phyloP scores from a whole-genome alignment of 768 basidiomycete genomes.

The Thelephora ganbajun region DNA sequence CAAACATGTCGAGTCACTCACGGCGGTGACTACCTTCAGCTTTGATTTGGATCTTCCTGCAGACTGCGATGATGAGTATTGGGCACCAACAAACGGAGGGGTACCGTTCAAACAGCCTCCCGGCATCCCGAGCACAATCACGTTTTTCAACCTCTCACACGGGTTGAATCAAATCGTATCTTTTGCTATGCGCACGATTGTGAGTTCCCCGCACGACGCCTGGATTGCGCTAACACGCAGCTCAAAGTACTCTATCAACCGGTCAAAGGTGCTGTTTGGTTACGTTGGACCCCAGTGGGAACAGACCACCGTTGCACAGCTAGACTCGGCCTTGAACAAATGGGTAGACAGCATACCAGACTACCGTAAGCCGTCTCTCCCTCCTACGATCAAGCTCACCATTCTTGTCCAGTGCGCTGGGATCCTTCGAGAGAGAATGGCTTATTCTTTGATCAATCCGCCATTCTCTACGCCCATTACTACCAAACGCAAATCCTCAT shows the following conservation, averaged over 20 bases:
- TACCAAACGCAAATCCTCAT: constrained; percentile 50
- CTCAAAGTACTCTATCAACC: constrained; percentile 31
- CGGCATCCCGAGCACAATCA: constrained; percentile 15
- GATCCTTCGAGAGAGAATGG: constrained; percentile 11
- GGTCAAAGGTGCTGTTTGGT: constrained; percentile 21
- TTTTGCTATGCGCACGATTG: background rate
- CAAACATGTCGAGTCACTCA: too few species aligned
- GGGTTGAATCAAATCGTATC: background rate
- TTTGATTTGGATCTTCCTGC: constrained; percentile 26
- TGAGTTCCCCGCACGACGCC: background rate
- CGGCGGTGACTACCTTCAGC: background rate
- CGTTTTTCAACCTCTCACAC: background rate
- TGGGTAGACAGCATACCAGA: constrained; percentile 51
- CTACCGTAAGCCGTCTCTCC: constrained; percentile 23
- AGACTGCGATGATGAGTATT: constrained; percentile 30
- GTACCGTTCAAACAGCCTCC: constrained; percentile 23
- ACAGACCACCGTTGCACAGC: constrained; percentile 38
- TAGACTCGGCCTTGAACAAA: constrained; percentile 45
- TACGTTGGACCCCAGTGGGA: constrained; percentile 27
- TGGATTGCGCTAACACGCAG: background rate
- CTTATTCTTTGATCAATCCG: constrained; percentile 20
- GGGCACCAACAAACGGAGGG: constrained; percentile 14
- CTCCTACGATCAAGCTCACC: background rate
- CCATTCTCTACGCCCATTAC: constrained; percentile 25
- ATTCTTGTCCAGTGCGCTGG: constrained; percentile 12